Conservation (phyloP, 306 rosid genomes). For the Betula pendula region DNA sequence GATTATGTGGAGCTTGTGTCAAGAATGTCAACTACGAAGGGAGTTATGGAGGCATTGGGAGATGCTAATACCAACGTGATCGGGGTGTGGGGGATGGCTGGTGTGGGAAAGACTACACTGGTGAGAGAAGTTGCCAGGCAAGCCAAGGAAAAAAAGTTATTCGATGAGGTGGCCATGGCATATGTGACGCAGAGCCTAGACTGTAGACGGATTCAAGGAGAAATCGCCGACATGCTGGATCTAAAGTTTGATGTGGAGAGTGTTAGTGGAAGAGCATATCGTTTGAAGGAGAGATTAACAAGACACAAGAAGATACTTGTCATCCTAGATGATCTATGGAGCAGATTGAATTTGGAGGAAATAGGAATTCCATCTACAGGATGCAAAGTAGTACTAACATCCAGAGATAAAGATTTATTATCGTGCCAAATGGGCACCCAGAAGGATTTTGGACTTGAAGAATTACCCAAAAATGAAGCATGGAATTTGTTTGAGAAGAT, state of each 20-base stretch:
- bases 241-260: background rate
- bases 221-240: conserved; percentile 2
- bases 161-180: conserved; percentile 5
- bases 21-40: background rate
- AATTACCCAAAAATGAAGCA: background rate
- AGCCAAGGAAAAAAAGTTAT: background rate
- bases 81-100: background rate
- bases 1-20: background rate
- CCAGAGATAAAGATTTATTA: background rate
- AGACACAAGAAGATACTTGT: background rate
- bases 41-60: background rate
- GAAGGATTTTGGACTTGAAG: background rate
- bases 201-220: background rate
- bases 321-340: conserved; percentile 1
- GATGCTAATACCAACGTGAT: conserved; percentile 2
- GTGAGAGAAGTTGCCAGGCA: background rate
- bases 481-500: background rate
- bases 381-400: background rate
- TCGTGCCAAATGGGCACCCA: background rate
- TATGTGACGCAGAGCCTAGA: background rate
- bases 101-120: background rate
- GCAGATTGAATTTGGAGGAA: background rate
- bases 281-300: background rate
- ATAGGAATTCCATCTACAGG: conserved; percentile 5
- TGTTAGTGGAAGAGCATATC: background rate